These are phyloP conservation scores for Talaromyces sp. DNA, from an alignment of 2,329 filamentous ascomycete genomes.

Conservation along the genomic window DNA sequence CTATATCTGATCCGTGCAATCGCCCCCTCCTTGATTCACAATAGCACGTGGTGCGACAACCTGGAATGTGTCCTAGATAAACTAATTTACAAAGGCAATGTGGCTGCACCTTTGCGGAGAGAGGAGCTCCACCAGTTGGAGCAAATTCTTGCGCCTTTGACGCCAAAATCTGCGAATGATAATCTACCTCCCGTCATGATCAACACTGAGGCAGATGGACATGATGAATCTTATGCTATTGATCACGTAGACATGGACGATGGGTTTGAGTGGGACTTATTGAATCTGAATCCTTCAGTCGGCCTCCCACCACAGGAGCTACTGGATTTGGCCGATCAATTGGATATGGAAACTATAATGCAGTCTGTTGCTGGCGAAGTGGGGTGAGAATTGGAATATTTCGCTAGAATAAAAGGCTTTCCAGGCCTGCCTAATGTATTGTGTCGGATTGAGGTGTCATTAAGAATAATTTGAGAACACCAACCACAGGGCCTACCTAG, in stretches of 20 bases:
- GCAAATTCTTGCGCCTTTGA: slow-evolving; percentile 40
- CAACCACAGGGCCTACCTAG: too few relatives aligned
- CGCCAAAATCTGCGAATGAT: slow-evolving; percentile 24
- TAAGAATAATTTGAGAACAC: too few relatives aligned
- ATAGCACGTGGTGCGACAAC: slow-evolving; percentile 41
- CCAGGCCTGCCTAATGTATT: too few relatives aligned
- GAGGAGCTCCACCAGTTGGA: slow-evolving; percentile 44
- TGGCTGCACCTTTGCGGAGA: slow-evolving; percentile 42
- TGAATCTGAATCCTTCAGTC: slow-evolving; percentile 26
- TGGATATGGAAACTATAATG: slow-evolving; percentile 29
- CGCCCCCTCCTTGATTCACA: slow-evolving; percentile 40
- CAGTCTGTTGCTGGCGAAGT: slow-evolving; percentile 19
- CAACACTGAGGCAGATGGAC: slow-evolving; percentile 5
- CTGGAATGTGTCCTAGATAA: slow-evolving; percentile 42
- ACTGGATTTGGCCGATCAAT: slow-evolving; percentile 28
- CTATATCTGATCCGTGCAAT: slow-evolving; percentile 38
- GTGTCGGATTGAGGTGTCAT: too few relatives aligned
- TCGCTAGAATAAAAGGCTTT: neutral
- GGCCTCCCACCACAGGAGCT: slow-evolving; percentile 28
- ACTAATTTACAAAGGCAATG: slow-evolving; percentile 42
- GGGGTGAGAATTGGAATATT: neutral
- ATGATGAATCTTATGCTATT: slow-evolving; percentile 15
- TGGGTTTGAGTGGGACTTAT: slow-evolving; percentile 29
- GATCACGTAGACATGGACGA: slow-evolving; percentile 22
- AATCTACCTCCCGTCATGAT: slow-evolving; percentile 3